Evolutionary conservation across 2,329 filamentous ascomycete species (phyloP).

Genomic region (Penicillium capsulatum): DNA sequence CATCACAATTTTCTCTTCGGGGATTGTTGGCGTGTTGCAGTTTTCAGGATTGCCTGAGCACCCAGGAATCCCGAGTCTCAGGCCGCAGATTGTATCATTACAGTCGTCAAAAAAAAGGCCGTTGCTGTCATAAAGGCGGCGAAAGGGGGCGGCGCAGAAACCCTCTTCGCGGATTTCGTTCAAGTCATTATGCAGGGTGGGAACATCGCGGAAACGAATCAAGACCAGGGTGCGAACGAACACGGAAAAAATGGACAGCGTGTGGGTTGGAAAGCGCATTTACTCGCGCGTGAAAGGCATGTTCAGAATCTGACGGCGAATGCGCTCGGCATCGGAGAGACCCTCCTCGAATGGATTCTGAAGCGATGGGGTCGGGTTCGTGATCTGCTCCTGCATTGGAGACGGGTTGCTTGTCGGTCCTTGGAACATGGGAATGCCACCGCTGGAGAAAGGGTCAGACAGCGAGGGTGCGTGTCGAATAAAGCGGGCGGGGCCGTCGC

Average conservation of each 20-base stretch:
- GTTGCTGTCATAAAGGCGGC: slow-evolving; percentile 31
- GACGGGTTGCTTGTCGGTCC: slow-evolving; percentile 14
- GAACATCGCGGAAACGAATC: slow-evolving; percentile 19
- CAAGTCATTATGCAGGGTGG: slow-evolving; percentile 27
- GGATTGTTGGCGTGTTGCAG: slow-evolving; percentile 9
- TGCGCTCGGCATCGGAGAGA: slow-evolving; percentile 38
- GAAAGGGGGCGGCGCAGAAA: slow-evolving; percentile 11
- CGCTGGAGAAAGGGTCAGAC: slow-evolving; percentile 42
- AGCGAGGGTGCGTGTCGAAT: slow-evolving; percentile 42
- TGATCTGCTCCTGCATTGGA: slow-evolving; percentile 15
- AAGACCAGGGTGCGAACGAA: slow-evolving; percentile 23
- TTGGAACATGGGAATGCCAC: slow-evolving; percentile 19
- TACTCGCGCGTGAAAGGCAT: slow-evolving; percentile 31
- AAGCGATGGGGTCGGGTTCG: slow-evolving; percentile 16
- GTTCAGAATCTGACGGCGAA: slow-evolving; percentile 38
- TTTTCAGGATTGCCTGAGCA: slow-evolving; percentile 10
- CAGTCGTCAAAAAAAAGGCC: slow-evolving; percentile 31
- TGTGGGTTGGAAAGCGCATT: slow-evolving; percentile 6
- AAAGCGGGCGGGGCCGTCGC: slow-evolving; percentile 27
- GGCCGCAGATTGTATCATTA: slow-evolving; percentile 26
- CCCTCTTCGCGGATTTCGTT: slow-evolving; percentile 22
- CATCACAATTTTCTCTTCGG: slow-evolving; percentile 24
- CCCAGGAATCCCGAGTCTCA: slow-evolving; percentile 8
- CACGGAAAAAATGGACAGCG: slow-evolving; percentile 12
- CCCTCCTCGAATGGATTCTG: slow-evolving; percentile 35